Conservation (phyloP, 2,329 filamentous ascomycete genomes). For the Byssothecium circinans region DNA sequence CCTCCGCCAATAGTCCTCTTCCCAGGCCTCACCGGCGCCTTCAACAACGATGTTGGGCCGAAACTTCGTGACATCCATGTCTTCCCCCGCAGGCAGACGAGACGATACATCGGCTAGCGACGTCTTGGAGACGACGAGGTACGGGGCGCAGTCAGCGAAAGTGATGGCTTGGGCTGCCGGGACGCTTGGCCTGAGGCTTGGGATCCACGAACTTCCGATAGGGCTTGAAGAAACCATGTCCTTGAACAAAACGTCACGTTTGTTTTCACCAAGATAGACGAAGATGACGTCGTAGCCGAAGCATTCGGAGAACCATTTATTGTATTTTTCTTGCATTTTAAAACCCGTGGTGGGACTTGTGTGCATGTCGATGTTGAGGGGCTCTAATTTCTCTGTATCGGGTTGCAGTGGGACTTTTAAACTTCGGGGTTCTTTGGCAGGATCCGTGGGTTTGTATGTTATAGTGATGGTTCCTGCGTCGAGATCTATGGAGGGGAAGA, state of each 20-base stretch:
- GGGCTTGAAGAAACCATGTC: conserved; percentile 18
- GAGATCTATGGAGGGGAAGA: conserved; percentile 42
- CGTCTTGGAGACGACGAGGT: conserved; percentile 69
- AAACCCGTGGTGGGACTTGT: conserved; percentile 46
- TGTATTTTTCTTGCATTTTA: conserved; percentile 47
- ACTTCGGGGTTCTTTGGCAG: conserved; percentile 24
- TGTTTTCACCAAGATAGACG: conserved; percentile 48
- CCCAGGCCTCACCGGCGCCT: conserved; percentile 45
- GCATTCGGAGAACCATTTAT: conserved; percentile 48
- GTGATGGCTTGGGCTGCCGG: conserved; percentile 51
- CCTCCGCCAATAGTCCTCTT: conserved; percentile 52
- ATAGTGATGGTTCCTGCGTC: conserved; percentile 41
- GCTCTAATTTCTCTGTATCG: conserved; percentile 36
- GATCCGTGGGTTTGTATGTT: conserved; percentile 42
- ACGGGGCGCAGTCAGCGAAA: conserved; percentile 76
- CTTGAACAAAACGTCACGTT: conserved; percentile 45
- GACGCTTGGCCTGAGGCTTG: conserved; percentile 19
- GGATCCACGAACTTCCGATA: conserved; percentile 23
- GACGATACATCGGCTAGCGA: conserved; percentile 68
- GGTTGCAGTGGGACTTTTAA: conserved; percentile 47
- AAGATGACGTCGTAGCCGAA: conserved; percentile 49
- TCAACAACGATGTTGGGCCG: conserved; percentile 50
- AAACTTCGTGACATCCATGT: conserved; percentile 52
- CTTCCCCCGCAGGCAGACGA: conserved; percentile 37
- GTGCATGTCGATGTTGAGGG: conserved; percentile 49